Percentiles rank a stretch among this genome's conserved stretches.
phyloP scores from a whole-genome alignment of 2,329 filamentous ascomycete genomes.

The Xylaria sp. region DNA sequence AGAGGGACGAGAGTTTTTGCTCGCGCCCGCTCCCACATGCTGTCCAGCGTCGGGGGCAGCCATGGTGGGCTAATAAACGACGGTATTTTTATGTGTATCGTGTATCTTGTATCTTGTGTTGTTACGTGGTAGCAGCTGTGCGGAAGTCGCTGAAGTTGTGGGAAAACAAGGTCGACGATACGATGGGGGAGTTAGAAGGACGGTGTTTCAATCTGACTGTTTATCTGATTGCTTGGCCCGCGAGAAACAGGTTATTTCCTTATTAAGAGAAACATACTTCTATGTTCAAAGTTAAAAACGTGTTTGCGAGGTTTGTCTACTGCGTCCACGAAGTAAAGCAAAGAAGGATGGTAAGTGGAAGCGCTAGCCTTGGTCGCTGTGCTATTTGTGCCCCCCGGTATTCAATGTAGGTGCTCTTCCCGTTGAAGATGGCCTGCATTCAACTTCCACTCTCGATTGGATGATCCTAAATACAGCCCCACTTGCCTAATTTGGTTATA shows the following conservation, averaged over 20 bases:
- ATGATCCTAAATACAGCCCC: constrained; percentile 11
- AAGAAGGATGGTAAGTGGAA: constrained; percentile 6
- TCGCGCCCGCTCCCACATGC: constrained; percentile 31
- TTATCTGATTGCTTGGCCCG: not conserved
- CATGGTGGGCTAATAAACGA: constrained; percentile 25
- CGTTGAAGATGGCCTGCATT: not conserved
- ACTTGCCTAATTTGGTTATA: constrained; percentile 29
- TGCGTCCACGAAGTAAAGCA: not conserved
- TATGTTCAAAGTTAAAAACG: not conserved
- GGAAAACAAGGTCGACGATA: not conserved
- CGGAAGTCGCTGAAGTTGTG: not conserved
- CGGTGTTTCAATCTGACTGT: constrained; percentile 4
- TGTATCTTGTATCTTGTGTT: not conserved
- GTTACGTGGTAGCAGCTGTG: not conserved
- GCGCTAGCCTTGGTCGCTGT: not conserved
- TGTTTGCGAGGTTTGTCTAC: constrained; percentile 1
- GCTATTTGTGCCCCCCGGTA: not conserved
- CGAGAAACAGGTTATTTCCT: not conserved
- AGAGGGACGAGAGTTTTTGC: constrained; percentile 37
- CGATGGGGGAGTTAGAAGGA: not conserved
- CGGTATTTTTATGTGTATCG: not conserved
- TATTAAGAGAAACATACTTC: not conserved
- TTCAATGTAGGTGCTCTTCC: not conserved
- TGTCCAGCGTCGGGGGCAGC: constrained; percentile 39
- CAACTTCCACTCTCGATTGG: not conserved